phyloP scores from a whole-genome alignment of 1,284 basidiomycete genomes.

The Puccinia triticina region DNA sequence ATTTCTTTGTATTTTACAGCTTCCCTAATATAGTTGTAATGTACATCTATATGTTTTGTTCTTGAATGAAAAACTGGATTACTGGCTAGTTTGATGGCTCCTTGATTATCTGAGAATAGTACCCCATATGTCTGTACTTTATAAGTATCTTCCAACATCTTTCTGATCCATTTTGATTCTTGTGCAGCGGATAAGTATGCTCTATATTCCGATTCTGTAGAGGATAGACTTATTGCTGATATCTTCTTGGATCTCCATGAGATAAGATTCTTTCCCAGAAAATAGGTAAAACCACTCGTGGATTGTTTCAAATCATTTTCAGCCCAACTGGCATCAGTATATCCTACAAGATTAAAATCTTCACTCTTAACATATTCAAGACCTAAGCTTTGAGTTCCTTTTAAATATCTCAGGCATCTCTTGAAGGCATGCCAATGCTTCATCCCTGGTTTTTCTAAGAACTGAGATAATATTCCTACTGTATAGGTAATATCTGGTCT shows the following conservation, averaged over 20 bases:
- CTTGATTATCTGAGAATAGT: conserved; percentile 34
- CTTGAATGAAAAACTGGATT: conserved; percentile 48
- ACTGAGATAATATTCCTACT: conserved; percentile 43
- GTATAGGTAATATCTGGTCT: conserved; percentile 46
- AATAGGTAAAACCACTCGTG: conserved; percentile 8
- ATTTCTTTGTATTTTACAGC: conserved; percentile 37
- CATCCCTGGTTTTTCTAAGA: conserved; percentile 26
- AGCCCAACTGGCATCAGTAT: conserved; percentile 41
- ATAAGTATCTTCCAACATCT: conserved; percentile 5
- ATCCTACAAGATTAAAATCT: conserved; percentile 22
- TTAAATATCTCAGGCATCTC: conserved; percentile 38
- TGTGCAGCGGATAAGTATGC: conserved; percentile 13
- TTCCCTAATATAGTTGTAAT: conserved; percentile 41
- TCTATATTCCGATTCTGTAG: conserved; percentile 40
- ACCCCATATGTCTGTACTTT: not conserved
- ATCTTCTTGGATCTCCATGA: conserved; percentile 33
- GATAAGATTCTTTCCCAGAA: conserved; percentile 4
- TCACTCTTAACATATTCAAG: conserved; percentile 19
- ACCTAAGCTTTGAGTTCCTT: conserved; percentile 32
- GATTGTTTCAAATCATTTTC: conserved; percentile 35
- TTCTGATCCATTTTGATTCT: conserved; percentile 37
- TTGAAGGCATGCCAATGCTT: conserved; percentile 41
- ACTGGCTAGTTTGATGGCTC: conserved; percentile 26
- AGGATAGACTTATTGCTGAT: conserved; percentile 31
- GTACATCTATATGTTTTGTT: conserved; percentile 45